A percentile compares a stretch with the other conserved stretches of the same genome.
These are phyloP conservation scores for Saccharomyces paradoxus DNA, from an alignment of 805 yeast species.

Conservation along the genomic window DNA sequence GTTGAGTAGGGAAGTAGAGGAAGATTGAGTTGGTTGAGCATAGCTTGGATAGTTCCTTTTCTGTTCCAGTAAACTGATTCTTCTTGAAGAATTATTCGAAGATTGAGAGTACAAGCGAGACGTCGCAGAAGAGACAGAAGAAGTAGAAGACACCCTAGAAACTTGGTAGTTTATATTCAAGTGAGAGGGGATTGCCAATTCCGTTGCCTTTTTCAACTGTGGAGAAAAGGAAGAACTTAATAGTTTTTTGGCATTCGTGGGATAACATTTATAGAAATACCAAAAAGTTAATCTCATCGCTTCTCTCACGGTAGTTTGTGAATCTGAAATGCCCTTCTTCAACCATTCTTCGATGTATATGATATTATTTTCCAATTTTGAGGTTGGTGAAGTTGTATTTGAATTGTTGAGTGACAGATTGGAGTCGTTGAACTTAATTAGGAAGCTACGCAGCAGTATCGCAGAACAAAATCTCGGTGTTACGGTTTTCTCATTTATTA, in stretches of 20 bases:
- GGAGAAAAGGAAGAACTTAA: slow-evolving; percentile 21
- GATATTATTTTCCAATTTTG: slow-evolving; percentile 31
- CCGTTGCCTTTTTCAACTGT: slow-evolving; percentile 47
- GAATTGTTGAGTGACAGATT: slow-evolving; percentile 2
- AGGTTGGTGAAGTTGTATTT: slow-evolving; percentile 17
- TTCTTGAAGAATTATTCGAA: slow-evolving; percentile 38
- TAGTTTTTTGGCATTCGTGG: slow-evolving; percentile 40
- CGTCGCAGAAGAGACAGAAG: slow-evolving; percentile 5
- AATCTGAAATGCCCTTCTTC: slow-evolving; percentile 60
- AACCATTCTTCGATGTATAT: slow-evolving; percentile 41
- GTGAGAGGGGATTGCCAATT: slow-evolving; percentile 44
- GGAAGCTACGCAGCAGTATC: slow-evolving; percentile 56
- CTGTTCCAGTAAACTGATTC: slow-evolving; percentile 24
- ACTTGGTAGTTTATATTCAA: slow-evolving; percentile 19
- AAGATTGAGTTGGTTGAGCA: slow-evolving; percentile 27
- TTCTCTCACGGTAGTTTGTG: slow-evolving; percentile 74
- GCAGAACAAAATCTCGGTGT: slow-evolving; percentile 65
- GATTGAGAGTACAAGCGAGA: slow-evolving; percentile 1
- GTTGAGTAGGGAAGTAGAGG: slow-evolving; percentile 4
- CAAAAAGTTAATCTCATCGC: slow-evolving; percentile 67
- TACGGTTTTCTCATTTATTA: slow-evolving; percentile 60
- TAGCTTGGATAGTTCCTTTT: slow-evolving; percentile 22
- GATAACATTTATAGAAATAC: slow-evolving; percentile 51
- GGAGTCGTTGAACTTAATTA: slow-evolving; percentile 41
- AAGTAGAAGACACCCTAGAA: slow-evolving; percentile 4